phyloP scores from a whole-genome alignment of 2,329 filamentous ascomycete species.

The Teratosphaeria nubilosa region DNA sequence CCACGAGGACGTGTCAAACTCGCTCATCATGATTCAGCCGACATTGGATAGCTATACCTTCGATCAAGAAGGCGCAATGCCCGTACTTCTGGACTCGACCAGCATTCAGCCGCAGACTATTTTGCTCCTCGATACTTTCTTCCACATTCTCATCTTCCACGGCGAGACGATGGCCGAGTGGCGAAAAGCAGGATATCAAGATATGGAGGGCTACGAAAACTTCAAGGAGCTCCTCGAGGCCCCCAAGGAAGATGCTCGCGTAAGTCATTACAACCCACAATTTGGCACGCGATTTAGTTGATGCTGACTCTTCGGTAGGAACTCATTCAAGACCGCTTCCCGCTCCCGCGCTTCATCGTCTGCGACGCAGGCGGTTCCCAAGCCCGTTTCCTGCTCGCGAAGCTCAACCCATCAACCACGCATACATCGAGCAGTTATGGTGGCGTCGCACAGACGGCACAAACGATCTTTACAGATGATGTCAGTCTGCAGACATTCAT shows the following conservation, averaged over 20 bases:
- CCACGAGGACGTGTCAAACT: constrained; percentile 94
- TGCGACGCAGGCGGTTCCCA: constrained; percentile 98
- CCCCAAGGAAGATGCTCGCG: constrained; percentile 91
- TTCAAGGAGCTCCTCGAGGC: constrained; percentile 79
- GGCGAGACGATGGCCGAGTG: constrained; percentile 96
- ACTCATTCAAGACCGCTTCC: constrained; percentile 93
- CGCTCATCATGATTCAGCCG: constrained; percentile 96
- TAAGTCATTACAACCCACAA: constrained; percentile 38
- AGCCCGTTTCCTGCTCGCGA: constrained; percentile 90
- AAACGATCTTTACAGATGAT: constrained; percentile 98
- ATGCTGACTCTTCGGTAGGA: constrained; percentile 48
- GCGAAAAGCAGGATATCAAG: constrained; percentile 95
- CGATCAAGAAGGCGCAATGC: constrained; percentile 83
- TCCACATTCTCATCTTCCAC: constrained; percentile 98
- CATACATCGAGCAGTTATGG: constrained; percentile 91
- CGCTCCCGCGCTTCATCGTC: constrained; percentile 95
- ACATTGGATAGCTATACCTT: constrained; percentile 96
- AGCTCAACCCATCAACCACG: constrained; percentile 94
- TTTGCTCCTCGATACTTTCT: constrained; percentile 92
- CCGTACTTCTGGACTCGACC: constrained; percentile 90
- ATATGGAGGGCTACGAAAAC: constrained; percentile 97
- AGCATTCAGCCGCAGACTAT: constrained; percentile 93
- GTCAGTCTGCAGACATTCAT: constrained; percentile 98
- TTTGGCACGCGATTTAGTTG: background rate
- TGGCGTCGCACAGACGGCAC: constrained; percentile 76